phyloP scores from a whole-genome alignment of 169 alveolate species.

The Cytauxzoon felis region DNA sequence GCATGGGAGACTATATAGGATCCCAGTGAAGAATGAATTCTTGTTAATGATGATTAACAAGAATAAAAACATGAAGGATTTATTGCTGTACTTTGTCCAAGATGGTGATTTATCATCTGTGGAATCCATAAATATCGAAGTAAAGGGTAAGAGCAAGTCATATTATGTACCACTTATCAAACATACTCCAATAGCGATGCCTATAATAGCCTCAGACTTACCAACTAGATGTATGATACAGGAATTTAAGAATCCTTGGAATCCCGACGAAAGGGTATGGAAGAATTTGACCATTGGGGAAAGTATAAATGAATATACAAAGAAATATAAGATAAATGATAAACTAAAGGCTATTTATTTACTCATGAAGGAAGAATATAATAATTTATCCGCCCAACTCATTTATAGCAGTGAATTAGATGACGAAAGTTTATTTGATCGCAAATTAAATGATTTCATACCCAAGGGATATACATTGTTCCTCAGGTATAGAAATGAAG shows the following conservation, averaged over 20 bases:
- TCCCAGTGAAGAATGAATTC: constrained; percentile 36
- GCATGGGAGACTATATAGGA: constrained; percentile 16
- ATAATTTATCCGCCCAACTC: constrained; percentile 58
- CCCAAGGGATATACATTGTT: constrained; percentile 42
- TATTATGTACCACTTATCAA: constrained; percentile 47
- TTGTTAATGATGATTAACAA: constrained; percentile 12
- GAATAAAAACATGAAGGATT: constrained; percentile 22
- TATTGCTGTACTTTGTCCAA: constrained; percentile 30
- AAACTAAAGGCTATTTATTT: constrained; percentile 41
- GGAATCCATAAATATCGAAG: constrained; percentile 18
- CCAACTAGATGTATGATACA: constrained; percentile 49
- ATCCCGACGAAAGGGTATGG: constrained; percentile 46
- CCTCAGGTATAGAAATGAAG: constrained; percentile 39
- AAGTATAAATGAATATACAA: constrained; percentile 28
- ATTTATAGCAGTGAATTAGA: too few species aligned
- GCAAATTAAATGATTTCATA: constrained; percentile 38
- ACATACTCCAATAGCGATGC: constrained; percentile 45
- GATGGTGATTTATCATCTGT: constrained; percentile 17
- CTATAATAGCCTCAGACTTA: constrained; percentile 59
- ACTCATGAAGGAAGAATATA: constrained; percentile 51
- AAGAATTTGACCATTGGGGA: constrained; percentile 14
- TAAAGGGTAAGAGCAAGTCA: constrained; percentile 8
- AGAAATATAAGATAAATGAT: constrained; percentile 11
- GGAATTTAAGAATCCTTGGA: constrained; percentile 66
- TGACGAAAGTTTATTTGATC: constrained; percentile 38